phyloP scores from a whole-genome alignment of 805 yeast genomes.

The Cyberlindnera euphorbiiphila region DNA sequence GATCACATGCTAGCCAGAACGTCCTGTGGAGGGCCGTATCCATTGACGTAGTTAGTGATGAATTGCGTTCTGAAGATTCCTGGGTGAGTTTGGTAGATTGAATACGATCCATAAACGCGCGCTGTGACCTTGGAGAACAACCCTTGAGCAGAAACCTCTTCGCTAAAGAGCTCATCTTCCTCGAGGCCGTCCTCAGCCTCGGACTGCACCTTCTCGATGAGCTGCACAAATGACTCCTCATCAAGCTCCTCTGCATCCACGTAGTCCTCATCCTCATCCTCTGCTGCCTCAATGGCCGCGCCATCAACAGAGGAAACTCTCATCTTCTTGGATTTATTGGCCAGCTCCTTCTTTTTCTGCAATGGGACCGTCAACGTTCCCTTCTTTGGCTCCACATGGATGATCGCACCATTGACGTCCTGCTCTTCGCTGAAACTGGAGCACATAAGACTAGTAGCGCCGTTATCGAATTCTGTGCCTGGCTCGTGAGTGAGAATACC shows the following conservation, averaged over 20 bases:
- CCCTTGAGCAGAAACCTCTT: neutral
- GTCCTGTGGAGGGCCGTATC: conserved; percentile 4
- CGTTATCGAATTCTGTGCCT: neutral
- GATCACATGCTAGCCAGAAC: too few species aligned
- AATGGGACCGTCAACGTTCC: neutral
- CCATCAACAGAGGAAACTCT: neutral
- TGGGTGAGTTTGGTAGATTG: neutral
- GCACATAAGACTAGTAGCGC: neutral
- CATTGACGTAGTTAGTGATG: conserved; percentile 1
- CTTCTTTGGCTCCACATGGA: neutral
- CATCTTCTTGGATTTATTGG: neutral
- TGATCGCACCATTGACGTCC: conserved; percentile 1
- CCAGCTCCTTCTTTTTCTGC: neutral
- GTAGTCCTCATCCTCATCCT: too few species aligned
- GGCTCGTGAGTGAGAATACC: neutral
- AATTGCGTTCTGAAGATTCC: neutral
- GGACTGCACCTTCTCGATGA: too few species aligned
- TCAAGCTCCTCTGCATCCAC: too few species aligned
- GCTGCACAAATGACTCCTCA: too few species aligned
- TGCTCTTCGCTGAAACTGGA: neutral
- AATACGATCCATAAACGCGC: neutral
- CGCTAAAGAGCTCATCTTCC: neutral
- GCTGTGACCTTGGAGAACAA: neutral
- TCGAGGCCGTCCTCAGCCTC: neutral
- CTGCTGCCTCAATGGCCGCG: too few species aligned